Base-by-base conservation (phyloP, 2,329 filamentous ascomycete species). In the Botrytis pseudocinerea region DNA sequence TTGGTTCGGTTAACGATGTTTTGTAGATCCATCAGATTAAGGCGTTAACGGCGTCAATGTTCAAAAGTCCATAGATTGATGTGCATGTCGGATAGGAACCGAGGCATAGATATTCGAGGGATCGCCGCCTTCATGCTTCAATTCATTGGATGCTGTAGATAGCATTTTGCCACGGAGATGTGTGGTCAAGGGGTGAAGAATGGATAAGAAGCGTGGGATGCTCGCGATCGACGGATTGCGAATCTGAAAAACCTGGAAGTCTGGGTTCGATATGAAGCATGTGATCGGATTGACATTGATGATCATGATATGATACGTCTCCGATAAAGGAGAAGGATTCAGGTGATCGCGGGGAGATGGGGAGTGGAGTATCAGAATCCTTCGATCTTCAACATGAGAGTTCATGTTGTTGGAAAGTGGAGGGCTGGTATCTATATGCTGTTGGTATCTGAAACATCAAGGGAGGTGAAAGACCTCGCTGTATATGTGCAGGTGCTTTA, bases 381-480 rank as follows among this genome's bases (percentile, higher is more conserved):
- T 54, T 32, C 14, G 61, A 46, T 12, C 46, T 38, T 71, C 32
- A 64, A 51, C 25, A n/a, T 18, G n/a, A 51, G 28, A 35, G 46
- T 46, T 25, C 20, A 44, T 57, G 6, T 71, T 35, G 46, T 46
- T 66, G 69, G 20, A 35, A 65, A 46, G 4, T 38, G 18, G n/a
- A 66, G 32, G 69, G 69, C 46, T 57, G 46, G 46, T 54, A 38
- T 66, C n/a, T 62, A 66, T 70, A 70, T 42, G 25, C n/a, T 42
- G 46, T 59, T 57, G 35, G 46, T 46, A 59, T 66, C 38, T 66
- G 46, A 46, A 65, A 71, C 46, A 4, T 65, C 46, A 65, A 40
- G 12, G 60, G 20, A 65, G 46, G 12, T 16, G 20, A 48, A 22
- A 65, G 22, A 71, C 25, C 9, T 66, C 32, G 18, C 51, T 35